These are phyloP conservation scores for Aspergillus sp. DNA, from an alignment of 2,329 filamentous ascomycete genomes.

Conservation along the genomic window DNA sequence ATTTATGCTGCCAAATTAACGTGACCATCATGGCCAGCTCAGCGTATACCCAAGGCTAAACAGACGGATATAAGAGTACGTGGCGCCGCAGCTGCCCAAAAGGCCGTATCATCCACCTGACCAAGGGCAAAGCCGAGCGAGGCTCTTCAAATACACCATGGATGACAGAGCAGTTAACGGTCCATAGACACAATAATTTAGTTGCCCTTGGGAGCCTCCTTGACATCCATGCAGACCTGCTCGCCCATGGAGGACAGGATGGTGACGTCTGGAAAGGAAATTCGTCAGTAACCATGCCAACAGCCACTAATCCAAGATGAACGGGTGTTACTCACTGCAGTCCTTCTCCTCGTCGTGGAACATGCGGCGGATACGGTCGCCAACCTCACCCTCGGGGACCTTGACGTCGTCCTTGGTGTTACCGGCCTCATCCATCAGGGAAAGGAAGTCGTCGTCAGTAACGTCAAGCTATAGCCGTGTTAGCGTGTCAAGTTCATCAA, in stretches of 20 bases:
- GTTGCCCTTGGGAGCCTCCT: conserved; percentile 69
- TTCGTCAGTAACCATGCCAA: background rate
- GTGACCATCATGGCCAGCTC: conserved; percentile 35
- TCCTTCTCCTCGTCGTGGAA: conserved; percentile 87
- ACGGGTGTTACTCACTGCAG: conserved; percentile 69
- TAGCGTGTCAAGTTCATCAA: background rate
- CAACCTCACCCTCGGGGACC: conserved; percentile 84
- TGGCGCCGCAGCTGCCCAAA: conserved; percentile 29
- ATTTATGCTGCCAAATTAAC: conserved; percentile 36
- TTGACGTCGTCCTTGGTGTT: conserved; percentile 93
- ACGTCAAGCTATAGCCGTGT: conserved; percentile 72
- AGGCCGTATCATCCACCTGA: conserved; percentile 29
- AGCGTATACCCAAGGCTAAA: conserved; percentile 38
- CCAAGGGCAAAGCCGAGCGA: conserved; percentile 28
- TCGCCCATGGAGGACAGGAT: conserved; percentile 96
- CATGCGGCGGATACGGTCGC: conserved; percentile 79
- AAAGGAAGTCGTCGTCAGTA: conserved; percentile 91
- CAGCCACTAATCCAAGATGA: background rate
- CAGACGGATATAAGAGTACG: conserved; percentile 27
- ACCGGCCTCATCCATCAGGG: conserved; percentile 85
- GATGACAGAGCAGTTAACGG: conserved; percentile 32
- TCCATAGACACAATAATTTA: conserved; percentile 23
- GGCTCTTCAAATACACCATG: conserved; percentile 32
- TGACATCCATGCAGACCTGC: conserved; percentile 87
- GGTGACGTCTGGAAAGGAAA: conserved; percentile 69